Evolutionary conservation across 176 grass and related monocot genomes (phyloP), one percentile per base, ranked within the genome.

Genomic region (Oryza brachyantha): DNA sequence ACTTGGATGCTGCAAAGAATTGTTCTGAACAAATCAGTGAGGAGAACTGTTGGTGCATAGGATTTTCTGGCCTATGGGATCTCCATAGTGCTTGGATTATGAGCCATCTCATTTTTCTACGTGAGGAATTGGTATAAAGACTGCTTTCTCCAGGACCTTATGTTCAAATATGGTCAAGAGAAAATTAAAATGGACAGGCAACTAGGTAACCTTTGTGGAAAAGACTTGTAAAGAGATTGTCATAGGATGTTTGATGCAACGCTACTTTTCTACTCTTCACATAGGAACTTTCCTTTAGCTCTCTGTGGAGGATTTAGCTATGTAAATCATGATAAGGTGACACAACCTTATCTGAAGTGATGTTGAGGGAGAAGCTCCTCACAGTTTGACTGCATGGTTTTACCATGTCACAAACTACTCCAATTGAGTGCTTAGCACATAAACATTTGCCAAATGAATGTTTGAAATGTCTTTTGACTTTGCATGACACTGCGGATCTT

Each of bases 341-440:
- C 70, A 54, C 14, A 34, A 57, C 66, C 81, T 71, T 84, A 34
- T 29, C 28, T 84, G 75, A 59, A 82, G 28, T 42, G 38, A 84
- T 65, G 59, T 76, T 35, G 37, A 77, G 41, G 39, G 73, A 85
- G 22, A 77, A 66, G 36, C 45, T 34, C 39, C 37, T 75, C 31
- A 71, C 36, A 38, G 70, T 61, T 59, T 29, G 34, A 25, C 63
- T 2, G 42, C 29, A 79, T 84, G 57, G 62, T 80, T 85, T 60
- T 76, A 69, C 27, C 64, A 13, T 64, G 37, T 79, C 34, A 72
- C 59, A 37, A 64, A 46, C 81, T 70, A 71, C 55, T 58, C 12
- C 5, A 5, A 28, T 37, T 59, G 45, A 16, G n/a, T 67, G 28
- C 60, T 45, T 81, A 61, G 60, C 8, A 14, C 57, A 22, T 80